phyloP scores from a whole-genome alignment of 441 rosid species.

The Daphne laureola region DNA sequence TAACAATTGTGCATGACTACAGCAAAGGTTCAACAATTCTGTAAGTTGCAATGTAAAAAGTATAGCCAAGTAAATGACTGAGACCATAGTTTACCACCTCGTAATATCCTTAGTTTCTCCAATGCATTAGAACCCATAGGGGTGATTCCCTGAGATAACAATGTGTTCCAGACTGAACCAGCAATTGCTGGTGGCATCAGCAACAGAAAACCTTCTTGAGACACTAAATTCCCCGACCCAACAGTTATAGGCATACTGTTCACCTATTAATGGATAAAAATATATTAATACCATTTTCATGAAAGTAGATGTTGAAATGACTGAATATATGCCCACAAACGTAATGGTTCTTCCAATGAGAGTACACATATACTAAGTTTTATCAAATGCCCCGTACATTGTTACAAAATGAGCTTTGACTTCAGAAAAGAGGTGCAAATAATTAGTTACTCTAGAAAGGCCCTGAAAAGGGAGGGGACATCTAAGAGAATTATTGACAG shows the following conservation, averaged over 20 bases:
- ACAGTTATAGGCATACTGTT: constrained; percentile 74
- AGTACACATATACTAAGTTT: no score
- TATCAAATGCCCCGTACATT: no score
- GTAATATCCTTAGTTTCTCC: constrained; percentile 74
- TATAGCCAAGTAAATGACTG: not conserved
- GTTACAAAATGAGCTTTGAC: no score
- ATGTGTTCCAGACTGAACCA: constrained; percentile 56
- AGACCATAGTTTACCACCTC: constrained; percentile 33
- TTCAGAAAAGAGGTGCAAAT: no score
- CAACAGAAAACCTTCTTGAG: constrained; percentile 63
- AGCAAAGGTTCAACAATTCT: not conserved
- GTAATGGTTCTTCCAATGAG: no score
- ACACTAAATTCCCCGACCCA: constrained; percentile 65
- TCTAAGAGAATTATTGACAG: no score
- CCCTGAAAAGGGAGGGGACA: no score
- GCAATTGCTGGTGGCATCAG: constrained; percentile 69
- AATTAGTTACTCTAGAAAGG: no score
- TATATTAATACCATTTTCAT: no score
- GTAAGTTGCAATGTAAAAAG: constrained; percentile 1
- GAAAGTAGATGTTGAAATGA: no score
- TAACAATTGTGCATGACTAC: not conserved
- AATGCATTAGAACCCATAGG: constrained; percentile 88
- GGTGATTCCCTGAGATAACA: constrained; percentile 60
- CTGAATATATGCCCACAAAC: no score
- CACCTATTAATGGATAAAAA: constrained; percentile 33